These are phyloP conservation scores for Stellera chamaejasme DNA, from an alignment of 345 rosid genomes.

Conservation along the genomic window DNA sequence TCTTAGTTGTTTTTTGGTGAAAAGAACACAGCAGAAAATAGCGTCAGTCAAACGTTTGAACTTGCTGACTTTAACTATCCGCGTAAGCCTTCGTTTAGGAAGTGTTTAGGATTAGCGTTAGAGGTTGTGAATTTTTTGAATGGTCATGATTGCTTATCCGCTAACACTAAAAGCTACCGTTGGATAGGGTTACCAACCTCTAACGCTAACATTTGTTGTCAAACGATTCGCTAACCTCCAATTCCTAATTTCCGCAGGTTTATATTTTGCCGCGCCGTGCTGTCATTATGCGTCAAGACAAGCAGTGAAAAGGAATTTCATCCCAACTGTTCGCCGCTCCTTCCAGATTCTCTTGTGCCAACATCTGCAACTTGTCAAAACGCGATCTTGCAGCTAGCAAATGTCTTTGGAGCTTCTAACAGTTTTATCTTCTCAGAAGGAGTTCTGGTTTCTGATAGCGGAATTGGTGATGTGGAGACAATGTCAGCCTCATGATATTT, in stretches of 20 bases:
- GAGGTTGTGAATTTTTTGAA: no score
- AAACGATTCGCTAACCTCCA: no score
- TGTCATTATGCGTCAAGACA: conserved; percentile 43
- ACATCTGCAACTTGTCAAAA: conserved; percentile 32
- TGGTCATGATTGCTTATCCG: no score
- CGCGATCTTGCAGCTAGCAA: conserved; percentile 52
- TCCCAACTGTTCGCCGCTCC: conserved; percentile 69
- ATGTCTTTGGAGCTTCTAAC: conserved; percentile 40
- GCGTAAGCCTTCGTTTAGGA: no score
- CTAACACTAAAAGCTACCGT: no score
- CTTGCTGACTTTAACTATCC: no score
- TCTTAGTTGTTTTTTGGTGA: no score
- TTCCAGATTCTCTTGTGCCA: conserved; percentile 47
- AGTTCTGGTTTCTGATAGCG: conserved; percentile 16
- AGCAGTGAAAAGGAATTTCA: conserved; percentile 51
- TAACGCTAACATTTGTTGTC: no score
- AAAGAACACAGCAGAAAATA: no score
- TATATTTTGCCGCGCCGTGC: conserved; percentile 63
- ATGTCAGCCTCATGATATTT: conserved; percentile 14
- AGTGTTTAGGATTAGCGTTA: no score
- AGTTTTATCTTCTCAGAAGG: conserved; percentile 51
- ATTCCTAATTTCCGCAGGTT: conserved; percentile 37
- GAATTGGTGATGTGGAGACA: conserved; percentile 16
- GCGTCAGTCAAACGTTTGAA: no score
- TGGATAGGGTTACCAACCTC: no score